phyloP scores from a whole-genome alignment of 108 stramenopile genomes.

The Cyclostephanos invisitatus region DNA sequence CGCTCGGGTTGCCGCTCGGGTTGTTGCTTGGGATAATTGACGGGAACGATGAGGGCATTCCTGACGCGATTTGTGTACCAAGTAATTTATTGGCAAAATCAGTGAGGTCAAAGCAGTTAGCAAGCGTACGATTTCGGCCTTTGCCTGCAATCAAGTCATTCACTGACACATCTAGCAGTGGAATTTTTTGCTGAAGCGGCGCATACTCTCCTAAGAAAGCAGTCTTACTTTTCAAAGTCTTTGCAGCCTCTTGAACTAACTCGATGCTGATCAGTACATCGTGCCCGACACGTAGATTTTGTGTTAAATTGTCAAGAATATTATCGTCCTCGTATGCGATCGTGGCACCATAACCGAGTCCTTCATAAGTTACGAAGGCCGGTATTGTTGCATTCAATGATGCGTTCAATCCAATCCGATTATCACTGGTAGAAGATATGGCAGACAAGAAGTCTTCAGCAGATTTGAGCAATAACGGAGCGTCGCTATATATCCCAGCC shows the following conservation, averaged over 20 bases:
- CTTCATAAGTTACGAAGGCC: constrained; percentile 12
- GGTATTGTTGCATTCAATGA: constrained; percentile 21
- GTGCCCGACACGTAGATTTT: background rate
- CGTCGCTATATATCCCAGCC: background rate
- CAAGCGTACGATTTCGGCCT: constrained; percentile 18
- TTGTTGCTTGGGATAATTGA: background rate
- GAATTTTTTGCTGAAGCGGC: constrained; percentile 11
- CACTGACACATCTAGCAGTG: constrained; percentile 21
- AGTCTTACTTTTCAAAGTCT: constrained; percentile 1
- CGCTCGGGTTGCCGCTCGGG: too few species aligned
- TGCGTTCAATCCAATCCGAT: constrained; percentile 19
- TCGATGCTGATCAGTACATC: constrained; percentile 23
- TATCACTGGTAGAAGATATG: background rate
- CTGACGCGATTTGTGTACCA: constrained; percentile 6
- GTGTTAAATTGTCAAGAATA: constrained; percentile 16
- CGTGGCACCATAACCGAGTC: constrained; percentile 23
- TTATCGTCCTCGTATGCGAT: constrained; percentile 20
- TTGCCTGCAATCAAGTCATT: constrained; percentile 35
- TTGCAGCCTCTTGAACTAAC: background rate
- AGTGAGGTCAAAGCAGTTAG: constrained; percentile 30
- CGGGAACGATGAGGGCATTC: background rate
- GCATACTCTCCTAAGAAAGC: constrained; percentile 16
- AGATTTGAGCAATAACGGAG: background rate
- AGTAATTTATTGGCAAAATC: constrained; percentile 10
- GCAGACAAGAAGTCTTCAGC: background rate